Conservation (phyloP, 352 stramenopile species). For the Aphanomyces stellatus region DNA sequence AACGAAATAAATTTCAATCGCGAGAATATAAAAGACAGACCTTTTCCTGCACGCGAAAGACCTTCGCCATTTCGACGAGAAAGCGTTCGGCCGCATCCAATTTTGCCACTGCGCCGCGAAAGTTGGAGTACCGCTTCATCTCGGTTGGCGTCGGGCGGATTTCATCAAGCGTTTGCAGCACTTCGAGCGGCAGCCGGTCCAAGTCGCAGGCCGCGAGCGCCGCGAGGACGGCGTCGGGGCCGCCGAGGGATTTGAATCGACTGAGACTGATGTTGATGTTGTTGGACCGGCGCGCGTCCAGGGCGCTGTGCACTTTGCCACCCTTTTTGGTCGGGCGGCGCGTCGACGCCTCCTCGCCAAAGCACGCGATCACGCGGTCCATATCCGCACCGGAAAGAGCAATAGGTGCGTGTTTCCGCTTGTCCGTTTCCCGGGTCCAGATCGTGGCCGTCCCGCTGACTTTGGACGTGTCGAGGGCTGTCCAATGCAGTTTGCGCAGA, state of each 20-base stretch:
- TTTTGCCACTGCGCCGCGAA: conserved; percentile 36
- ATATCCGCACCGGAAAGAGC: conserved; percentile 61
- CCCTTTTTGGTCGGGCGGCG: conserved; percentile 19
- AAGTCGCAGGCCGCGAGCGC: conserved; percentile 47
- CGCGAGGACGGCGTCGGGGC: conserved; percentile 35
- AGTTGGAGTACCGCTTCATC: conserved; percentile 61
- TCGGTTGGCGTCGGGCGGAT: conserved; percentile 58
- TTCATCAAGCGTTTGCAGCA: conserved; percentile 50
- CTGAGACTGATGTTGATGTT: conserved; percentile 73
- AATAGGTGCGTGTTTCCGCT: conserved; percentile 58
- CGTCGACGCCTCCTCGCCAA: conserved; percentile 28
- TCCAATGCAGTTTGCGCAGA: conserved; percentile 79
- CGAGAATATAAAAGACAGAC: too few species aligned
- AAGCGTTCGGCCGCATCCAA: conserved; percentile 57
- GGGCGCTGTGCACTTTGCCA: conserved; percentile 24
- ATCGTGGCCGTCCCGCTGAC: conserved; percentile 48
- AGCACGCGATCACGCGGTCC: conserved; percentile 45
- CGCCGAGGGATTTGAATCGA: conserved; percentile 59
- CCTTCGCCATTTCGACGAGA: conserved; percentile 61
- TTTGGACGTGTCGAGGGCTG: conserved; percentile 48
- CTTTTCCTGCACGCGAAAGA: conserved; percentile 61
- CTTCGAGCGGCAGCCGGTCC: conserved; percentile 47
- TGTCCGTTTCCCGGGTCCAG: conserved; percentile 55
- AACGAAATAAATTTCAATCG: not conserved
- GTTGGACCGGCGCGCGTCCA: conserved; percentile 68